These are phyloP conservation scores for Triticum urartu DNA, from an alignment of 176 grass and related monocot genomes.

Conservation along the genomic window DNA sequence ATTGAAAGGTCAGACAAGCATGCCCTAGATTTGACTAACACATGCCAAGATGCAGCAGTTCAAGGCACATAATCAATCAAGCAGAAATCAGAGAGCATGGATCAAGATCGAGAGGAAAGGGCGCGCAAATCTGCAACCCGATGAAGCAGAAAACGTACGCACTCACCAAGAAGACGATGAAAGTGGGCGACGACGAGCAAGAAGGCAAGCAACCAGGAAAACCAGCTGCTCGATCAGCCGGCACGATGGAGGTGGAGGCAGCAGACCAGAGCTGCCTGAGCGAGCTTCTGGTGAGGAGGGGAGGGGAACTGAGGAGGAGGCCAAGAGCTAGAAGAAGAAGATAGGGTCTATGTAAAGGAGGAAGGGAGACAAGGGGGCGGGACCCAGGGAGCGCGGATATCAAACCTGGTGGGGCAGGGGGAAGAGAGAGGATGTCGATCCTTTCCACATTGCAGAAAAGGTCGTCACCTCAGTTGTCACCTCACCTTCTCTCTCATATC, in stretches of 20 bases:
- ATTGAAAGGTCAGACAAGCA: neutral
- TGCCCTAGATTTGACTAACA: neutral
- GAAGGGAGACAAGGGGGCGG: neutral
- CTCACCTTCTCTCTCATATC: slow-evolving; percentile 28
- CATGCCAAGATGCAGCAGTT: neutral
- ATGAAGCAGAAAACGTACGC: neutral
- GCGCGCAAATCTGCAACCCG: neutral
- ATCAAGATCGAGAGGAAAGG: neutral
- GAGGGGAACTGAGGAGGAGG: neutral
- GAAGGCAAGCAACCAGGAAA: neutral
- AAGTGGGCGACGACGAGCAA: no score
- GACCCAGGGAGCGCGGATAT: slow-evolving; percentile 41
- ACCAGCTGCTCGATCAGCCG: neutral
- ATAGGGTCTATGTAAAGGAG: neutral
- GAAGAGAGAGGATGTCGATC: neutral
- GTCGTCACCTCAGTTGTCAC: slow-evolving; percentile 47
- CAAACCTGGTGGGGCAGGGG: slow-evolving; percentile 39
- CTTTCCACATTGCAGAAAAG: slow-evolving; percentile 31
- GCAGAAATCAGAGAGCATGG: neutral
- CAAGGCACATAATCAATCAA: neutral
- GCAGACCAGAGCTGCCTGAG: neutral
- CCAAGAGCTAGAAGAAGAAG: neutral
- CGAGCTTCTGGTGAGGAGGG: neutral
- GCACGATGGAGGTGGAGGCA: neutral
- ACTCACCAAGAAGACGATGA: neutral